These are phyloP conservation scores for Hanseniaspora hatyaiensis DNA, from an alignment of 805 yeast genomes.

Conservation along the genomic window DNA sequence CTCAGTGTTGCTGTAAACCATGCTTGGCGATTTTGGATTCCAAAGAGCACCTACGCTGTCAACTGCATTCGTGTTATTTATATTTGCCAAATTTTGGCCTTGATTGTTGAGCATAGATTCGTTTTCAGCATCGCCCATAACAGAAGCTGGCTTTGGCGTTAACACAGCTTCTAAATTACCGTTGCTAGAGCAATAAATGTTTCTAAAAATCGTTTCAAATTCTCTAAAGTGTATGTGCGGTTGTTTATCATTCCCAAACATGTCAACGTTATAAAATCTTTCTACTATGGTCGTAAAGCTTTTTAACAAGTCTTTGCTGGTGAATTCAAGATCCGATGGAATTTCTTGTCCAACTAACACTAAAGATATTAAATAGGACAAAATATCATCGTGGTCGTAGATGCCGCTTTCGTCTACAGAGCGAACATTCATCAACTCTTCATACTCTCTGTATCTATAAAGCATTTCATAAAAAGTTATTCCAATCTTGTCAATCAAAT, in stretches of 20 bases:
- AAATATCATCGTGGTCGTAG: constrained; percentile 7
- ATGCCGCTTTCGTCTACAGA: neutral
- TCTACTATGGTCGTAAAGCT: constrained; percentile 6
- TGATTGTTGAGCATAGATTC: neutral
- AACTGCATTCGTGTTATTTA: neutral
- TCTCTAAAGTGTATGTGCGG: constrained; percentile 15
- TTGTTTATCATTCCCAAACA: constrained; percentile 10
- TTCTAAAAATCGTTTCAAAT: constrained; percentile 14
- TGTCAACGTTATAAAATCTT: constrained; percentile 12
- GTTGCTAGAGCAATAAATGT: constrained; percentile 4
- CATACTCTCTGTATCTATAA: neutral
- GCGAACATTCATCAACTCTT: neutral
- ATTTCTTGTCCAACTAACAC: neutral
- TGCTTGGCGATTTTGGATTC: neutral
- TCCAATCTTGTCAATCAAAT: constrained; percentile 12
- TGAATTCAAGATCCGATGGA: constrained; percentile 3
- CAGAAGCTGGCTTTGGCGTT: constrained; percentile 6
- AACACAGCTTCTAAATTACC: constrained; percentile 6
- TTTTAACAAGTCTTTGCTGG: constrained; percentile 1
- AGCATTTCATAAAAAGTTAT: constrained; percentile 14
- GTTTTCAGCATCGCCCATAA: neutral
- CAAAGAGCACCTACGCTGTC: neutral
- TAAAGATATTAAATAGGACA: constrained; percentile 10
- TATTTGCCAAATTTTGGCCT: constrained; percentile 1
- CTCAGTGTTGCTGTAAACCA: neutral